Conservation (phyloP, 140 eudicot species). For the Flaveria floridana region DNA sequence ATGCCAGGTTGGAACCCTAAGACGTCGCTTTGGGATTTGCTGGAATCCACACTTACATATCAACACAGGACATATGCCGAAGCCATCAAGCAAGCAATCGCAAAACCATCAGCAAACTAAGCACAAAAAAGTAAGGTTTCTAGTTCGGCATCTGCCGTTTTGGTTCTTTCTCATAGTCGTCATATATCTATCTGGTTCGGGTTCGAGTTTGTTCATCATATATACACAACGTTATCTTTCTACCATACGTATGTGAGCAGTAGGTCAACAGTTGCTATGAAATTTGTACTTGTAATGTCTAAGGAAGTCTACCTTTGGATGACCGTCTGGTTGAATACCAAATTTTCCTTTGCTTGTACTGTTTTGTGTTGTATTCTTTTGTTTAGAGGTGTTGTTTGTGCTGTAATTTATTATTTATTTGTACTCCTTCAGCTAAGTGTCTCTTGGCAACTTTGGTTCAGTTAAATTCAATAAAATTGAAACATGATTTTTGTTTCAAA, state of each 20-base stretch:
- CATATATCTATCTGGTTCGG: slow-evolving; percentile 32
- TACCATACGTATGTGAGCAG: slow-evolving; percentile 1
- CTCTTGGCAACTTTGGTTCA: not conserved
- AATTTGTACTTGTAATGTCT: slow-evolving; percentile 19
- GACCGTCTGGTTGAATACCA: slow-evolving; percentile 24
- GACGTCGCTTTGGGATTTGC: slow-evolving; percentile 96
- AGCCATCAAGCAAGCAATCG: slow-evolving; percentile 78
- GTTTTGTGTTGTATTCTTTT: slow-evolving; percentile 41
- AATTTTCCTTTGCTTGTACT: slow-evolving; percentile 15
- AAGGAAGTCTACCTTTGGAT: slow-evolving; percentile 26
- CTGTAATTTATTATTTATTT: slow-evolving; percentile 33
- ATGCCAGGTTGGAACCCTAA: slow-evolving; percentile 87
- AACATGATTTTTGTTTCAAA: no score
- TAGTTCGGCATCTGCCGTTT: slow-evolving; percentile 12
- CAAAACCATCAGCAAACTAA: slow-evolving; percentile 67
- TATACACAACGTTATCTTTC: slow-evolving; percentile 31
- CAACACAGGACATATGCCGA: slow-evolving; percentile 97
- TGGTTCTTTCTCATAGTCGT: slow-evolving; percentile 37
- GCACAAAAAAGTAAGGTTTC: slow-evolving; percentile 19
- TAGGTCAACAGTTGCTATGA: slow-evolving; percentile 20
- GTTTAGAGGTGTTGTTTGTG: slow-evolving; percentile 20
- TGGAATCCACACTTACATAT: slow-evolving; percentile 88
- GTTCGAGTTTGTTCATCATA: slow-evolving; percentile 23
- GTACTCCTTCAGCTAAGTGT: not conserved
- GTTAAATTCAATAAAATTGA: no score